Percentiles rank a stretch among this genome's conserved stretches.
These are phyloP conservation scores for Marsdenia floribunda DNA, from an alignment of 257 asterid species.

Conservation along the genomic window DNA sequence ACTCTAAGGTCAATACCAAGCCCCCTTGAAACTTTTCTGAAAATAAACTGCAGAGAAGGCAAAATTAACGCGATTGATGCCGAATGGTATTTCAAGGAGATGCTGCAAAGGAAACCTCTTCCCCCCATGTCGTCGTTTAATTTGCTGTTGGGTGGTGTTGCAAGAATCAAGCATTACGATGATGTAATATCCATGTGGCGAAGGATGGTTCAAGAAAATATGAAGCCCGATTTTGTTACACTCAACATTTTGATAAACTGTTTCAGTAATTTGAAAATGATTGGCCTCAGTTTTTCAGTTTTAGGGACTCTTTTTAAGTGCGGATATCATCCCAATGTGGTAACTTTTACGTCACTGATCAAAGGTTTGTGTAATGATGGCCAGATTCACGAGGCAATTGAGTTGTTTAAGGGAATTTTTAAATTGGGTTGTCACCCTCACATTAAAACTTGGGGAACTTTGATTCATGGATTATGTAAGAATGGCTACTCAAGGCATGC, in stretches of 20 bases:
- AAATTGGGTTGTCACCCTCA: conserved; percentile 42
- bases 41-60: conserved; percentile 16
- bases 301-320: conserved; percentile 49
- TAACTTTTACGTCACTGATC: conserved; percentile 49
- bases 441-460: conserved; percentile 52
- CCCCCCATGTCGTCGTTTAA: conserved; percentile 46
- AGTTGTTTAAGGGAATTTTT: conserved; percentile 42
- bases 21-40: conserved; percentile 25
- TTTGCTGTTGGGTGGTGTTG: conserved; percentile 36
- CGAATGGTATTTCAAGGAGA: conserved; percentile 29
- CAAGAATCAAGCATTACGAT: conserved; percentile 36
- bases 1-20: conserved; percentile 5
- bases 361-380: conserved; percentile 56
- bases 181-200: conserved; percentile 38
- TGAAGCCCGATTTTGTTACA: conserved; percentile 47
- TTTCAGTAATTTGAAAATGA: conserved; percentile 41
- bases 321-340: conserved; percentile 51
- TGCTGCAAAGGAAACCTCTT: conserved; percentile 49
- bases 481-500: conserved; percentile 55
- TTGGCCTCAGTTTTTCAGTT: conserved; percentile 45
- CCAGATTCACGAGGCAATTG: conserved; percentile 43
- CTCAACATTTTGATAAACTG: conserved; percentile 54
- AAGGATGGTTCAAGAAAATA: conserved; percentile 35
- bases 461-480: conserved; percentile 59
- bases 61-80: conserved; percentile 28